phyloP scores from a whole-genome alignment of 129 eudicot species.

The Ambrosia artemisiifolia region DNA sequence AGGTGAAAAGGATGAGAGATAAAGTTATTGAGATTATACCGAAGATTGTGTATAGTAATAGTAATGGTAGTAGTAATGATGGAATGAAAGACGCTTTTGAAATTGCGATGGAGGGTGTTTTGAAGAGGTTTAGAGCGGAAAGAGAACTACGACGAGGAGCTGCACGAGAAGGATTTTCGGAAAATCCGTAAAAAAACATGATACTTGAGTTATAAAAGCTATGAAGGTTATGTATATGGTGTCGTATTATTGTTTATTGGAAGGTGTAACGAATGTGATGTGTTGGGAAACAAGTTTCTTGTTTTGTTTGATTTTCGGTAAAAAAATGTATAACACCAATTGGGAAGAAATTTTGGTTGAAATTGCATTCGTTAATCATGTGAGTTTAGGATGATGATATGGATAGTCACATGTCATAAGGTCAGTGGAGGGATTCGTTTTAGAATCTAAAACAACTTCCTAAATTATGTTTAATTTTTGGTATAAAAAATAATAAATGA shows the following conservation, averaged over 20 bases:
- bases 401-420: too few species aligned
- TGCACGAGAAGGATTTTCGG: not conserved
- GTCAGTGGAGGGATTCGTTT: too few species aligned
- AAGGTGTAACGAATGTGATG: too few species aligned
- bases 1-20: slow-evolving; percentile 66
- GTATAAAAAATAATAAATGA: too few species aligned
- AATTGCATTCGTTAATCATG: too few species aligned
- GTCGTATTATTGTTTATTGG: not conserved
- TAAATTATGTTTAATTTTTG: too few species aligned
- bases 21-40: slow-evolving; percentile 68
- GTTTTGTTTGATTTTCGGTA: too few species aligned
- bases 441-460: too few species aligned
- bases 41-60: slow-evolving; percentile 52
- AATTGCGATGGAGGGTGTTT: slow-evolving; percentile 57
- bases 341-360: too few species aligned
- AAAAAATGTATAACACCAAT: too few species aligned
- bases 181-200: not conserved
- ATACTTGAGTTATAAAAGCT: not conserved
- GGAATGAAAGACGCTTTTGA: slow-evolving; percentile 71
- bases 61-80: slow-evolving; percentile 15
- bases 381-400: too few species aligned
- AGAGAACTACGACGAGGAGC: slow-evolving; percentile 16
- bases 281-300: too few species aligned
- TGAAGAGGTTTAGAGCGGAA: slow-evolving; percentile 49
- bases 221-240: not conserved